Evolutionary conservation across 164 flowering plant genomes (phyloP).

Genomic region (Vitis rotundifolia): DNA sequence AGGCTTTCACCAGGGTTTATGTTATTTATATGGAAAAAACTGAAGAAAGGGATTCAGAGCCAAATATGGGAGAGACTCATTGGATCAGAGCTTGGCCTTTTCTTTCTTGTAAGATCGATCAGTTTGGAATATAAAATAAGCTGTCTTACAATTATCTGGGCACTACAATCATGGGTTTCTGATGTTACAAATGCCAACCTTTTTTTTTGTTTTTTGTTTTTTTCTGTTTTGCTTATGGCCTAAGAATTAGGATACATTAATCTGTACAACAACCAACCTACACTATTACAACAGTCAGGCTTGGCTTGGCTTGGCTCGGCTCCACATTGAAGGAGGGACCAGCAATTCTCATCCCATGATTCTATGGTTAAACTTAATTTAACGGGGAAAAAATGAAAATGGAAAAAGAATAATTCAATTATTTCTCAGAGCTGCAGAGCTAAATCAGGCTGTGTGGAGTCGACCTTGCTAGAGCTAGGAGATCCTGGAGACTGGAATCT

Average conservation of each 20-base stretch:
- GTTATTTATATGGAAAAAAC: no score
- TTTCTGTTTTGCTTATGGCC: neutral
- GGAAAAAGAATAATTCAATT: constrained; percentile 8
- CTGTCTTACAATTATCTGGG: neutral
- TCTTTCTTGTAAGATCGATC: neutral
- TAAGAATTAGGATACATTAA: constrained; percentile 16
- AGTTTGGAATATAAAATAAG: neutral
- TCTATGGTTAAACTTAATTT: constrained; percentile 15
- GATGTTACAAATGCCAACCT: constrained; percentile 10
- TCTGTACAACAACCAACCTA: constrained; percentile 29
- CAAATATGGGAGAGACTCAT: no score
- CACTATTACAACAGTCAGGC: constrained; percentile 16
- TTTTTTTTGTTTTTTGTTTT: neutral
- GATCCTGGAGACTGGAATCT: constrained; percentile 55
- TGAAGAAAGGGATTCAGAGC: no score
- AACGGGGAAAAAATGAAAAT: neutral
- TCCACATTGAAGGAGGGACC: constrained; percentile 6
- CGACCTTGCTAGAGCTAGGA: constrained; percentile 40
- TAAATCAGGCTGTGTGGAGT: constrained; percentile 61
- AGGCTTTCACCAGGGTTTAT: no score
- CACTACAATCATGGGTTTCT: constrained; percentile 4
- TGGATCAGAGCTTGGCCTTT: no score
- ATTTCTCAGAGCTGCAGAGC: constrained; percentile 60
- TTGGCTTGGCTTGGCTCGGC: constrained; percentile 8
- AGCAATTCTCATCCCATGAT: constrained; percentile 4